Base-by-base conservation (phyloP, 805 yeast species). In the Brettanomyces nanus region DNA sequence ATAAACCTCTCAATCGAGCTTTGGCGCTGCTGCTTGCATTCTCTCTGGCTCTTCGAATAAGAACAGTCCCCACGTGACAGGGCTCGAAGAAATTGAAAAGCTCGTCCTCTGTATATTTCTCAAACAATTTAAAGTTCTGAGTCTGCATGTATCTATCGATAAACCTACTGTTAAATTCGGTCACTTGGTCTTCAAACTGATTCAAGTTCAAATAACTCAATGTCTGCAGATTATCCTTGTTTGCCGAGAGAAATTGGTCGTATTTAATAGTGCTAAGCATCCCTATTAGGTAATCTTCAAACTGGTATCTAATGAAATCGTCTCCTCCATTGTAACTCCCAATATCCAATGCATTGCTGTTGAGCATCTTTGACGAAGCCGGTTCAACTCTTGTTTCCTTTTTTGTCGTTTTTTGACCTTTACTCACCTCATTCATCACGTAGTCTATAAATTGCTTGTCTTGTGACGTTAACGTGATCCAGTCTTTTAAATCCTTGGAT, bases 221-320 rank as follows among this genome's bases (percentile, higher is more conserved):
- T 5, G 44, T 38, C 28, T 49, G 47, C 35, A 43, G 34, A 37
- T 62, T 62, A 34, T 62, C 63, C 37, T 48, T 52, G 3, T 51
- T 20, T 3, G 31, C 25, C 9, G 20, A 56, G 9, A 72, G 47
- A 50, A 80, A 85, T 35, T 69, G 75, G 46, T 72, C 72, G 48
- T 79, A 83, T 56, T 94, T 82, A 18, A 74, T 77, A 19, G 84
- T 69, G 0, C 95, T 68, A 19, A 90, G 56, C 45, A 92, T 56
- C 9, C 94, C 85, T 41, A 82, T 71, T 19, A 89, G 59, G 53
- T 92, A 92, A 51, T 89, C 97, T 53, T 92, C 98, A 58, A 90
- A 89, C 50, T 79, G 86, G 61, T 77, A 72, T 37, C 97, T 63
- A 23, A 92, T 79, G 52, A 80, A 85, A 58, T 92, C 98, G 51